Evolutionary conservation across 495 filamentous ascomycete genomes (phyloP).

Genomic region (Tuber microsphaerosporum): DNA sequence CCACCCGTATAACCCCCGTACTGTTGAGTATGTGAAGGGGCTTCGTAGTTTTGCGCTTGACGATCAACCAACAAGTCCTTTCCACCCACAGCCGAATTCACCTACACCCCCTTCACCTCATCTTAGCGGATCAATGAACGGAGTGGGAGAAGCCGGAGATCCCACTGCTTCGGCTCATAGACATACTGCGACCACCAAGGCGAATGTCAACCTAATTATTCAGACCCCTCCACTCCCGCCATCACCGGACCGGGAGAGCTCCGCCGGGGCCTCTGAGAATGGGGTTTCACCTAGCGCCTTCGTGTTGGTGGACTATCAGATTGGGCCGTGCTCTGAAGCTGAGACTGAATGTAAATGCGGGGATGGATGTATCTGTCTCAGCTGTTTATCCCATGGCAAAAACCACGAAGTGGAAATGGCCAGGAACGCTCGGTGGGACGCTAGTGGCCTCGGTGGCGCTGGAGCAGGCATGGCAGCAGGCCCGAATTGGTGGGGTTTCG

Average conservation of each 20-base stretch:
- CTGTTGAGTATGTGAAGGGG: slow-evolving; percentile 31
- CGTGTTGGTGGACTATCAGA: slow-evolving; percentile 35
- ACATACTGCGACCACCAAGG: slow-evolving; percentile 10
- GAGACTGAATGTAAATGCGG: slow-evolving; percentile 35
- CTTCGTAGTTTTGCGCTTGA: slow-evolving; percentile 29
- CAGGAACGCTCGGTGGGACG: neutral
- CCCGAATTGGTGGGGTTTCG: neutral
- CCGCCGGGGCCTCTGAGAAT: slow-evolving; percentile 20
- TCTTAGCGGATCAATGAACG: slow-evolving; percentile 5
- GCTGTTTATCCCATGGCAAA: slow-evolving; percentile 37
- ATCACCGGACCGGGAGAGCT: slow-evolving; percentile 23
- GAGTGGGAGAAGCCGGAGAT: neutral
- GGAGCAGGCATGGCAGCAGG: neutral
- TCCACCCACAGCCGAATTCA: slow-evolving; percentile 6
- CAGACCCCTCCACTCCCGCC: slow-evolving; percentile 18
- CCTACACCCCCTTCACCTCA: slow-evolving; percentile 14
- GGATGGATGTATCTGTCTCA: slow-evolving; percentile 36
- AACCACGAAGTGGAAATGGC: slow-evolving; percentile 18
- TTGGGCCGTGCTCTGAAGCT: slow-evolving; percentile 31
- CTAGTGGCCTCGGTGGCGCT: neutral
- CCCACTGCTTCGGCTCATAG: slow-evolving; percentile 6
- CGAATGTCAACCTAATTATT: slow-evolving; percentile 10
- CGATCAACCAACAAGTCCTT: slow-evolving; percentile 10
- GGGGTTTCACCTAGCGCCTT: slow-evolving; percentile 34
- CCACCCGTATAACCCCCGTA: slow-evolving; percentile 30